Evolutionary conservation across 148 eudicot species (phyloP), one percentile per base, ranked within the genome.

Genomic region (Simmondsia chinensis): DNA sequence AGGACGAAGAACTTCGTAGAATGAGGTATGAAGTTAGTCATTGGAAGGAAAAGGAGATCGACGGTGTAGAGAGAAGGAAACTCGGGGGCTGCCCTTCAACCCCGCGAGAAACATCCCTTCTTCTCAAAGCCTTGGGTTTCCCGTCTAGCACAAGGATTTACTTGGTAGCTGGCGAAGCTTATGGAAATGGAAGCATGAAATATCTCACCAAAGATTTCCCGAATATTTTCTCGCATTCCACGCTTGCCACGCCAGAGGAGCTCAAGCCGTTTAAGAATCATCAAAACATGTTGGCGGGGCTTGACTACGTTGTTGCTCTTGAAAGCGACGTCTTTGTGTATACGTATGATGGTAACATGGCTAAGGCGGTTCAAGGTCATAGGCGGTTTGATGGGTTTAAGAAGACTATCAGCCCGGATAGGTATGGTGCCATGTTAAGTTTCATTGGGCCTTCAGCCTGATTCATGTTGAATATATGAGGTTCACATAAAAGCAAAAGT

Each of bases 311-410:
- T 22, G 89, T 93, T 58, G 96, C 99, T 19, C 89, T 93, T 21
- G 50, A 86, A 60, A 91, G 99, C 38, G 79, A 91, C 57, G 96
- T 58, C 27, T 91, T 91, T 27, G 70, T 91, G 33, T 82, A 82
- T 58, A 91, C 99, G 7, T 91, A 91, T 55, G 99, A 91, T 68
- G 99, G 99, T 46, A 91, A 86, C 57, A 86, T 91, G 99, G 99
- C 99, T 7, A 93, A 93, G 66, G 99, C 96, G 23, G 96, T 93
- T 39, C 79, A 82, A 71, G 96, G 99, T 39, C 99, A 91, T 50
- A 61, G 99, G 61, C 83, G 94, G 5, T 91, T 91, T 51, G 95
- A 91, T 59, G 73, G 75, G 35, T 91, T 91, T 50, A 76, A 71
- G 83, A 91, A 77, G 59, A 91, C 99, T 17, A 72, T 91, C 32